Evolutionary conservation across 768 basidiomycete species (phyloP).

Genomic region (Amanita brunnescens): DNA sequence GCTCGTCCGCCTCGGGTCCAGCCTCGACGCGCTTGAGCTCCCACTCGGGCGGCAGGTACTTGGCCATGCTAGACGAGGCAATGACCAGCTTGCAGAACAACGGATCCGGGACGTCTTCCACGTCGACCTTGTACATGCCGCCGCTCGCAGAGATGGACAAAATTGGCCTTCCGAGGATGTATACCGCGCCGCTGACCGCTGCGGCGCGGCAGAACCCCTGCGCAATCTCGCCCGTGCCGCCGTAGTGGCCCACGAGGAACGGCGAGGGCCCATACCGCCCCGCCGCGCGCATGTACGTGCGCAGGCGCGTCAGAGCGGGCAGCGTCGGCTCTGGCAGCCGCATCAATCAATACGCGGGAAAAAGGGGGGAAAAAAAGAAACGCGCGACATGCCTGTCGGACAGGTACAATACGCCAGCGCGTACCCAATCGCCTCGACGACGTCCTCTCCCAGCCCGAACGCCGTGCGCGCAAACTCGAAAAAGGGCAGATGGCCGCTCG

Average conservation of each 20-base stretch:
- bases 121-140: constrained; percentile 33
- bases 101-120: constrained; percentile 55
- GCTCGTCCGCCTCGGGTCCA: not conserved
- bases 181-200: constrained; percentile 71
- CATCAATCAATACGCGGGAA: too few relatives aligned
- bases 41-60: constrained; percentile 12
- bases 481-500: constrained; percentile 50
- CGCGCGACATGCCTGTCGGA: constrained; percentile 44
- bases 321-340: too few relatives aligned
- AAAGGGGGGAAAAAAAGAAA: not conserved
- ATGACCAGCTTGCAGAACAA: constrained; percentile 49
- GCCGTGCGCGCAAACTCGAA: constrained; percentile 20
- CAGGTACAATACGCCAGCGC: constrained; percentile 67
- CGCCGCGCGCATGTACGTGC: constrained; percentile 63
- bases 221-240: constrained; percentile 83
- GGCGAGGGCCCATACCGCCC: constrained; percentile 79
- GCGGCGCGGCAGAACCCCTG: constrained; percentile 87
- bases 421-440: constrained; percentile 58
- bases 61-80: constrained; percentile 34
- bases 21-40: not conserved
- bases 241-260: constrained; percentile 93
- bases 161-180: constrained; percentile 56
- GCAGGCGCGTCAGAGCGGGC: constrained; percentile 60
- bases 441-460: constrained; percentile 54
- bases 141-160: constrained; percentile 12